phyloP scores from a whole-genome alignment of 192 early-diverging fungal genomes.

The Coemansia sp. region DNA sequence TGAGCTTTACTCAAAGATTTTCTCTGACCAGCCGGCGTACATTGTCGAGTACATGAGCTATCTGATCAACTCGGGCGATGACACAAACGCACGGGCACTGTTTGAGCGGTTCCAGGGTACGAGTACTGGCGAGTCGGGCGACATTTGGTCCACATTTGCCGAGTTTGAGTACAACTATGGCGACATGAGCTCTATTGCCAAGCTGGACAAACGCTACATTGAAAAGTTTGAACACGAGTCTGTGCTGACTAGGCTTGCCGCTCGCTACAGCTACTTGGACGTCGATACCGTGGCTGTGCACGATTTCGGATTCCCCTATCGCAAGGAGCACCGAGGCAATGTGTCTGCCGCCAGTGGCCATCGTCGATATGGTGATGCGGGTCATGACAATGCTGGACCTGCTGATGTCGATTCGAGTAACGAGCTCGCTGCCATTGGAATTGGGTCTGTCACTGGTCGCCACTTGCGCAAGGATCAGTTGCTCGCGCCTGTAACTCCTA shows the following conservation, averaged over 20 bases:
- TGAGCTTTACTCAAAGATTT: conserved; percentile 82
- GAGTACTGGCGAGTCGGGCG: conserved; percentile 66
- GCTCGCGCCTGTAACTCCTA: conserved; percentile 31
- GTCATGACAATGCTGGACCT: background rate
- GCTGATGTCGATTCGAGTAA: conserved; percentile 6
- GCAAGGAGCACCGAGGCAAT: conserved; percentile 24
- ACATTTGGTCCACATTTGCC: conserved; percentile 83
- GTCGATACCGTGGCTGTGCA: conserved; percentile 69
- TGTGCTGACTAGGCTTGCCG: conserved; percentile 62
- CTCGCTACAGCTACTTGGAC: conserved; percentile 77
- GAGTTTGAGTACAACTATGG: conserved; percentile 89
- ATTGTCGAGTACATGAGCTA: conserved; percentile 85
- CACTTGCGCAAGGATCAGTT: conserved; percentile 38
- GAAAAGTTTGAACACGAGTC: conserved; percentile 77
- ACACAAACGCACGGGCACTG: conserved; percentile 86
- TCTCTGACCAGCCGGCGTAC: conserved; percentile 73
- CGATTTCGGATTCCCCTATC: conserved; percentile 71
- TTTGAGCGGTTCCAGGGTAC: conserved; percentile 87
- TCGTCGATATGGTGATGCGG: background rate
- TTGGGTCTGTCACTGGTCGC: conserved; percentile 44
- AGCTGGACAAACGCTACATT: conserved; percentile 75
- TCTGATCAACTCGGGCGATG: conserved; percentile 87
- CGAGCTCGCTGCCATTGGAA: conserved; percentile 20
- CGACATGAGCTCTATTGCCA: conserved; percentile 73
- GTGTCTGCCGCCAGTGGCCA: background rate